Base-by-base conservation (phyloP, 2,329 filamentous ascomycete genomes). In the Penicillium sp. region DNA sequence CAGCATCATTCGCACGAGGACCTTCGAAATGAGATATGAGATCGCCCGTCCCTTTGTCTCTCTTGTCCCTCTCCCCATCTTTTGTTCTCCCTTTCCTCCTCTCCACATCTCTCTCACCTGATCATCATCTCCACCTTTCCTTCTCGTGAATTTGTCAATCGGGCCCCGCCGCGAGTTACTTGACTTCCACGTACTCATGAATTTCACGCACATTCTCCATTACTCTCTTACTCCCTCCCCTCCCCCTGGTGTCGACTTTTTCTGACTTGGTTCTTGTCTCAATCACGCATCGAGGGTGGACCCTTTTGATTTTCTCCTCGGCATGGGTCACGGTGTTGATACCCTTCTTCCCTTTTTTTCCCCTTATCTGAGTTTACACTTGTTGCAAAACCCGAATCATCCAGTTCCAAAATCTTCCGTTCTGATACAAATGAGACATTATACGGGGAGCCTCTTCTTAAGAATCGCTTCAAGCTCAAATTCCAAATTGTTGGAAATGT, bases 291-390 rank as follows among this genome's bases (percentile, higher is more conserved):
- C 39, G 13, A 26, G 18, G 35, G 40, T 55, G 51, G 55, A 18
- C 32, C 37, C 52, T 44, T 42, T 47, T 45, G 25, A 40, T 50
- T 34, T 54, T 53, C 44, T 48, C 49, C 47, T 35, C 54, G 68
- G 65, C 66, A 69, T 69, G 66, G 66, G 56, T 66, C 59, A 64
- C 63, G 66, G 66, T 70, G 66, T 70, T 69, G 66, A 69, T 70
- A 69, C 67, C 67, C 67, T 66, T 59, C 32, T 66, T 59, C 24
- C 9, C 38, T 45, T 36, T 43, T 43, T 7, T 26, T 51, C 56
- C 55, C 45, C 59, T 60, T 57, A 56, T 60, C 62, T 67, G 62
- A 61, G 59, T 58, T 48, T 60, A 28, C 65, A 47, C n/a, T 18
- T 61, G 25, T 29, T 18, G 24, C 32, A 26, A 7, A 32, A 32